Base-by-base conservation (phyloP, 225 moss, liverwort and hornwort species). In the Marchantia polymorpha region DNA sequence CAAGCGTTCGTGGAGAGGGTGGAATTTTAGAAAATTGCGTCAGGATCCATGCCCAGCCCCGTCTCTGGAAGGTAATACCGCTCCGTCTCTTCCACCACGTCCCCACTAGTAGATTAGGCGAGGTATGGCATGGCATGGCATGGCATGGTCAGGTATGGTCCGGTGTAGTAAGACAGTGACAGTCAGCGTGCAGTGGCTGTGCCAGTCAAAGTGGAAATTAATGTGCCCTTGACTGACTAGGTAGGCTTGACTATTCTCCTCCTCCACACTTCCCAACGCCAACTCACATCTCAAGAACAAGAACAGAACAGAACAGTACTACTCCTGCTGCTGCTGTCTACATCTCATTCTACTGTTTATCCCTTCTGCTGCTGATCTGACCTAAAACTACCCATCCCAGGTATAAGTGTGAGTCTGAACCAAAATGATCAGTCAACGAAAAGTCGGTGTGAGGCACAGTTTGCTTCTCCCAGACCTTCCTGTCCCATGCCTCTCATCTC, bases 191-290 rank as follows among this genome's bases (percentile, higher is more conserved):
- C 11, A 10, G 11, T 30, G 15, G 69, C 71, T 72, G 48, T 48
- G 16, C 19, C 49, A 72, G 71, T 72, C 71, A 72, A 72, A 72
- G 71, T 51, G n/a, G 49, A 50, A 72, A 72, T 72, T 22, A 72
- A 72, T 72, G 30, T 72, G 31, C 20, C 47, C 10, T 72, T 72
- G 71, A 72, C 71, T 72, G 71, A 72, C 71, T 72, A 31, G 67
- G 29, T 67, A n/a, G 71, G 49, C 17, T 72, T 72, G 71, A 72
- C 71, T 72, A 51, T 72, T 72, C 71, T 72, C 46, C 69, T 69
- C 69, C 16, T 69, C 71, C 71, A 67, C 67, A 30, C 12, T 31
- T 67, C 30, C 67, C 67, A 26, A 30, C 9, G 15, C 67, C 67
- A 30, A 10, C 30, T 67, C 67, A 29, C 12, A 23, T 67, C 31